phyloP scores from a whole-genome alignment of 176 grass and related monocot species.

The Musa beccarii region DNA sequence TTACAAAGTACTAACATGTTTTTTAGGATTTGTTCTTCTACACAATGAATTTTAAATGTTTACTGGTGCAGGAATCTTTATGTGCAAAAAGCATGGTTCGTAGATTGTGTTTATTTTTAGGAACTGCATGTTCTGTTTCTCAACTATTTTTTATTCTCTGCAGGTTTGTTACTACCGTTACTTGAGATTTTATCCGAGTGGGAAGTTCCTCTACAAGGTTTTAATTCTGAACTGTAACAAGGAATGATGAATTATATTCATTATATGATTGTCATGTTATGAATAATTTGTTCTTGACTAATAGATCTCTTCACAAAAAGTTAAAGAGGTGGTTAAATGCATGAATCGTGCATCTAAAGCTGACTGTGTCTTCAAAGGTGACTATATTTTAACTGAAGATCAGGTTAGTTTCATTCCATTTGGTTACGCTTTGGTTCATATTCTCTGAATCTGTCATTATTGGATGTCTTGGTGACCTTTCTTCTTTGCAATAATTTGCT shows the following conservation, averaged over 20 bases:
- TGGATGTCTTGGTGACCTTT: background rate
- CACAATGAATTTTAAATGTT: background rate
- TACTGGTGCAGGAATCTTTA: background rate
- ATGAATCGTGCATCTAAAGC: conserved; percentile 82
- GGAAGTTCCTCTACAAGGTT: conserved; percentile 97
- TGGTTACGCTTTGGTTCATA: no score
- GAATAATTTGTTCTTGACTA: conserved; percentile 11
- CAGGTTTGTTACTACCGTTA: conserved; percentile 97
- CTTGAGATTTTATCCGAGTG: conserved; percentile 77
- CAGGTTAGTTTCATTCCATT: conserved; percentile 29
- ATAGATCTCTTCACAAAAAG: conserved; percentile 79
- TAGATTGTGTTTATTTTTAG: background rate
- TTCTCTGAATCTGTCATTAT: background rate
- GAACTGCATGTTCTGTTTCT: no score
- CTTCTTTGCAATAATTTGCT: no score
- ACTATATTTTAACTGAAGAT: conserved; percentile 61
- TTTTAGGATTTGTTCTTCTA: background rate
- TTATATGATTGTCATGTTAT: background rate
- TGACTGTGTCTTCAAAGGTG: conserved; percentile 86
- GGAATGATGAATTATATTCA: background rate
- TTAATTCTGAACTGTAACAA: background rate
- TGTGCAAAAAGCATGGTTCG: background rate
- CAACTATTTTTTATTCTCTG: background rate
- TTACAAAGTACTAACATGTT: background rate
- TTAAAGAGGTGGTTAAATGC: conserved; percentile 92